These are phyloP conservation scores for Aegilops umbellulata DNA, from an alignment of 176 grass and related monocot genomes.

Conservation along the genomic window DNA sequence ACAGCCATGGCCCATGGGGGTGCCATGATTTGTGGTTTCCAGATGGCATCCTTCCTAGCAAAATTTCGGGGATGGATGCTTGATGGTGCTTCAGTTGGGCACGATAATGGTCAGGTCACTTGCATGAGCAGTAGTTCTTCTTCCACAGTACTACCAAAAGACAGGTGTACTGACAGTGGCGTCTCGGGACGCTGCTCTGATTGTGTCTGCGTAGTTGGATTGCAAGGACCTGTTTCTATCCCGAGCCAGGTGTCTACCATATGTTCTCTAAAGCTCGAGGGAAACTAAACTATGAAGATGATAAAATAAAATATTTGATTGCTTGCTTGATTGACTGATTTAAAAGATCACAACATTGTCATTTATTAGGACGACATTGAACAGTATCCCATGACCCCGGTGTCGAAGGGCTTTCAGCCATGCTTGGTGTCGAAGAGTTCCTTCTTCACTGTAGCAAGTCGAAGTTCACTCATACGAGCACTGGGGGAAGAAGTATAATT, in stretches of 20 bases:
- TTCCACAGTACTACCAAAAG: not conserved
- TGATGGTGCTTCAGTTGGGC: not conserved
- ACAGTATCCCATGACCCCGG: not conserved
- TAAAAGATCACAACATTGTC: not conserved
- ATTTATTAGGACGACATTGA: not conserved
- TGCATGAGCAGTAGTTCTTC: not conserved
- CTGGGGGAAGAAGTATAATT: too few species aligned
- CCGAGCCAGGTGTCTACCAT: not conserved
- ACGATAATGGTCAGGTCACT: not conserved
- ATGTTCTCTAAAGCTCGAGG: not conserved
- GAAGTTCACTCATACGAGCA: not conserved
- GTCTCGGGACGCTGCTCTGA: not conserved
- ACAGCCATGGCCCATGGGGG: not conserved
- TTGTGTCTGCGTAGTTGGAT: not conserved
- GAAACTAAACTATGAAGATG: not conserved
- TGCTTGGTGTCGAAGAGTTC: not conserved
- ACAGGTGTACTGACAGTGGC: conserved; percentile 22
- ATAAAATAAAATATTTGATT: not conserved
- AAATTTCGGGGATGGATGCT: not conserved
- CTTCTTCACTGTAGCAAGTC: not conserved
- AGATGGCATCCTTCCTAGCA: not conserved
- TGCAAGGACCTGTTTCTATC: not conserved
- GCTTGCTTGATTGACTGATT: not conserved
- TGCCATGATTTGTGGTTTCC: not conserved
- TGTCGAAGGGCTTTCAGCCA: not conserved